Percentiles rank a stretch among this genome's conserved stretches.
phyloP scores from a whole-genome alignment of 208 protist genomes.

The Leishmania aethiopica region DNA sequence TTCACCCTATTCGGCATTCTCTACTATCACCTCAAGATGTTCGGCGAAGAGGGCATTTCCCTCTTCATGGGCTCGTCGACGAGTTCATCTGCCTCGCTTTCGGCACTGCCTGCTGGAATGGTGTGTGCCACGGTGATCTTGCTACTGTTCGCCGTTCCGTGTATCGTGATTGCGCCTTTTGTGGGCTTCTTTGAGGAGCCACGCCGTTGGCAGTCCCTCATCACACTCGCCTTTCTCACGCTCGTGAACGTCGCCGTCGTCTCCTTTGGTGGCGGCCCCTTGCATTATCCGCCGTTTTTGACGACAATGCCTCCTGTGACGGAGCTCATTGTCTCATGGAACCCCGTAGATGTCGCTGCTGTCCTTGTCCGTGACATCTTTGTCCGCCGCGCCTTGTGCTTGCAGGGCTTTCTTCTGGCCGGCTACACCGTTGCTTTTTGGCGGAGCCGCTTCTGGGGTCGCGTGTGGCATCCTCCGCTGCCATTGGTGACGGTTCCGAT shows the following conservation, averaged over 20 bases:
- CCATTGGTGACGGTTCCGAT: slow-evolving; percentile 70
- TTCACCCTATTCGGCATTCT: slow-evolving; percentile 57
- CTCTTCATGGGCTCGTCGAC: slow-evolving; percentile 24
- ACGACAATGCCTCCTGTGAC: slow-evolving; percentile 42
- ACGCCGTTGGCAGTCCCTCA: slow-evolving; percentile 25
- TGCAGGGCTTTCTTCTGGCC: slow-evolving; percentile 66
- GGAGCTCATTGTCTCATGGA: slow-evolving; percentile 28
- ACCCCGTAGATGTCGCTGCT: slow-evolving; percentile 6
- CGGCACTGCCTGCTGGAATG: slow-evolving; percentile 16
- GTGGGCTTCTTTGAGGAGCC: slow-evolving; percentile 69
- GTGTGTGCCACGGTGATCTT: slow-evolving; percentile 32
- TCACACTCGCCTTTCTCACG: slow-evolving; percentile 44
- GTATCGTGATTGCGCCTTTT: slow-evolving; percentile 56
- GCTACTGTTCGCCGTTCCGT: slow-evolving; percentile 60
- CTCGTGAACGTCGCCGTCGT: slow-evolving; percentile 47
- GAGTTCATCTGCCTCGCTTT: neutral
- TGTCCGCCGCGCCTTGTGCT: slow-evolving; percentile 28
- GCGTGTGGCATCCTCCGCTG: slow-evolving; percentile 64
- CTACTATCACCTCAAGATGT: slow-evolving; percentile 62
- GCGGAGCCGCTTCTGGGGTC: slow-evolving; percentile 50
- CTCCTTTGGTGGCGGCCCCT: slow-evolving; percentile 45
- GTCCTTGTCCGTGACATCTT: slow-evolving; percentile 27
- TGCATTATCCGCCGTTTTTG: slow-evolving; percentile 71
- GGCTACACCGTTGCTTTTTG: slow-evolving; percentile 56
- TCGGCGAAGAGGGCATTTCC: slow-evolving; percentile 29